These are phyloP conservation scores for Cladosporium sp. DNA, from an alignment of 2,329 filamentous ascomycete genomes.

Conservation along the genomic window DNA sequence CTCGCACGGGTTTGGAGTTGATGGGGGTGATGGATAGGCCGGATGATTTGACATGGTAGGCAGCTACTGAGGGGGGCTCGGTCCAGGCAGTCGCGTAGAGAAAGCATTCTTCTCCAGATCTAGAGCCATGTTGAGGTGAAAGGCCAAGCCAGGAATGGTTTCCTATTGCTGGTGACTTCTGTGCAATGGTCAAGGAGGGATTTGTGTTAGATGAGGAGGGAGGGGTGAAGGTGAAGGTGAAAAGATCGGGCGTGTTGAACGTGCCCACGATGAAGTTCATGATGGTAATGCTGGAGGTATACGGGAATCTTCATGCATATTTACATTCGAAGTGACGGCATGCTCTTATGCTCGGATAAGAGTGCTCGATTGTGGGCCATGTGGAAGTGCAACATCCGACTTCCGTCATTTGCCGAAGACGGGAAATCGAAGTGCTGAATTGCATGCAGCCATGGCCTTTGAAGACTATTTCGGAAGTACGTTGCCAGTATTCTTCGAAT, in stretches of 20 bases:
- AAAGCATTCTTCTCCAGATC: conserved; percentile 16
- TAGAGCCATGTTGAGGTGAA: conserved; percentile 15
- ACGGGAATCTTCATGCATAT: too few relatives aligned
- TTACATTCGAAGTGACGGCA: too few relatives aligned
- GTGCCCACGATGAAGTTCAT: conserved; percentile 36
- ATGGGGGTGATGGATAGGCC: conserved; percentile 26
- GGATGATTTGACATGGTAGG: conserved; percentile 24
- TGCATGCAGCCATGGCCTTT: too few relatives aligned
- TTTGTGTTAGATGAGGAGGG: conserved; percentile 11
- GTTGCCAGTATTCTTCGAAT: too few relatives aligned
- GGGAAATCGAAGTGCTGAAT: too few relatives aligned
- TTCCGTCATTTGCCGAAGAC: too few relatives aligned
- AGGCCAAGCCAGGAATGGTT: conserved; percentile 34
- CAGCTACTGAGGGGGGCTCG: conserved; percentile 29
- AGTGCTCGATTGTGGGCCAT: too few relatives aligned
- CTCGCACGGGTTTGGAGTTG: conserved; percentile 30
- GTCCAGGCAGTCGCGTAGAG: conserved; percentile 36
- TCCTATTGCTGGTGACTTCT: conserved; percentile 28
- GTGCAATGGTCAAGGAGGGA: conserved; percentile 21
- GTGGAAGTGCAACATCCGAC: too few relatives aligned
- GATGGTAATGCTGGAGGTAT: not conserved
- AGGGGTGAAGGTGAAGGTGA: conserved; percentile 29
- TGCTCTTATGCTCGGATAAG: too few relatives aligned
- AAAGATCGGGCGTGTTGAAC: conserved; percentile 30
- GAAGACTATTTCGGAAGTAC: too few relatives aligned